Evolutionary conservation across 495 filamentous ascomycete genomes (phyloP).

Genomic region (Neurospora hispaniola): DNA sequence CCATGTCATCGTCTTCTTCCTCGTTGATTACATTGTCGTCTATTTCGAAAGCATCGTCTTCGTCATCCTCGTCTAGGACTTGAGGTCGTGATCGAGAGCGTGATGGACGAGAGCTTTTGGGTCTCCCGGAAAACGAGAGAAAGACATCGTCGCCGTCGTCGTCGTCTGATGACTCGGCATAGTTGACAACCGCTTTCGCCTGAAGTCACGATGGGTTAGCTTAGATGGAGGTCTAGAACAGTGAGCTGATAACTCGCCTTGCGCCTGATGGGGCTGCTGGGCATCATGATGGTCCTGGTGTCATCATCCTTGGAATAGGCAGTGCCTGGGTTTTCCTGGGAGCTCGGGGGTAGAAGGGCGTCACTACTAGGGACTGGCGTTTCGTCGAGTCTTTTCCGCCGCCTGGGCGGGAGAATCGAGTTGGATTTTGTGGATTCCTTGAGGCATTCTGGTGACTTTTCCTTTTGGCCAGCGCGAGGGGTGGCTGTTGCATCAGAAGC

Average conservation of each 20-base stretch:
- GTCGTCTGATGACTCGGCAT: slow-evolving; percentile 55
- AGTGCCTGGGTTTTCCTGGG: slow-evolving; percentile 37
- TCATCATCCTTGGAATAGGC: slow-evolving; percentile 3
- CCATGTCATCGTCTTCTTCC: slow-evolving; percentile 59
- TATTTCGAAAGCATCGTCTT: slow-evolving; percentile 51
- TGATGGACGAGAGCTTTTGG: slow-evolving; percentile 20
- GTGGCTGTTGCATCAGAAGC: slow-evolving; percentile 14
- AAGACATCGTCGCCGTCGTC: slow-evolving; percentile 52
- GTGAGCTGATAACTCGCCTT: slow-evolving; percentile 29
- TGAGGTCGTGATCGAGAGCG: slow-evolving; percentile 19
- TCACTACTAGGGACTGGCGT: slow-evolving; percentile 82
- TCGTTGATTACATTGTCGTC: slow-evolving; percentile 47
- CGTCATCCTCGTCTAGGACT: slow-evolving; percentile 41
- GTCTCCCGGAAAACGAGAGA: slow-evolving; percentile 24
- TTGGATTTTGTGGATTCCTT: slow-evolving; percentile 37
- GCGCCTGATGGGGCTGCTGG: slow-evolving; percentile 46
- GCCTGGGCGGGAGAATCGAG: slow-evolving; percentile 16
- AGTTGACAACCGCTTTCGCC: slow-evolving; percentile 48
- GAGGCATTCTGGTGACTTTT: slow-evolving; percentile 26
- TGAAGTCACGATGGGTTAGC: slow-evolving; percentile 20
- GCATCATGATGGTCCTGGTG: slow-evolving; percentile 30
- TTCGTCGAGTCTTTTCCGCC: slow-evolving; percentile 34
- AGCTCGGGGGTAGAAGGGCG: slow-evolving; percentile 44
- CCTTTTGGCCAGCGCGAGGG: slow-evolving; percentile 12
- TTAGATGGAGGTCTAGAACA: neutral